Percentiles rank a stretch among this genome's conserved stretches.
phyloP scores from a whole-genome alignment of 2,329 filamentous ascomycete species.

The Amauroascus verrucosus region DNA sequence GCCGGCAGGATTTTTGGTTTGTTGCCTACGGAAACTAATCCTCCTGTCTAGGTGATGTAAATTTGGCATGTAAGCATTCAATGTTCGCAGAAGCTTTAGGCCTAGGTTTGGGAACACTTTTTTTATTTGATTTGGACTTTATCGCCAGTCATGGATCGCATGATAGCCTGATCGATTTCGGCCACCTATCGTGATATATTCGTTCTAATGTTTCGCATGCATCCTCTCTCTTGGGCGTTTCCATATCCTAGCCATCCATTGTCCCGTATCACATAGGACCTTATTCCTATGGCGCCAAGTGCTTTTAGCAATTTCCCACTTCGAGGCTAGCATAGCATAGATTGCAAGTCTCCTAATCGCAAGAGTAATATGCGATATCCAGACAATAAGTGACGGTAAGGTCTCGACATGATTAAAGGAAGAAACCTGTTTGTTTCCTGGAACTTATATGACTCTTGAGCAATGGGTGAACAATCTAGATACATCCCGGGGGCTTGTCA shows the following conservation, averaged over 20 bases:
- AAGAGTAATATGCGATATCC: background rate
- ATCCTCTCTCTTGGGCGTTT: background rate
- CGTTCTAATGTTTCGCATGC: background rate
- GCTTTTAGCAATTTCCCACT: background rate
- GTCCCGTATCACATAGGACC: background rate
- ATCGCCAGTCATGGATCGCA: background rate
- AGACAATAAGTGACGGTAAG: background rate
- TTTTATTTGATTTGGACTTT: background rate
- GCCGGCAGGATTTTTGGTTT: background rate
- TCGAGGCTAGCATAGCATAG: background rate
- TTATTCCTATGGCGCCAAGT: background rate
- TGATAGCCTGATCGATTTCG: background rate
- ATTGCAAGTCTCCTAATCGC: background rate
- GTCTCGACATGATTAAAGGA: background rate
- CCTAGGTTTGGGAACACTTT: background rate
- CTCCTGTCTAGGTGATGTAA: slow-evolving; percentile 13
- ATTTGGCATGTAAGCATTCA: background rate
- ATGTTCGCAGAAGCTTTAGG: background rate
- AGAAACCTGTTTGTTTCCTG: background rate
- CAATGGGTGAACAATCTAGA: background rate
- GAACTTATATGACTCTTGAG: background rate
- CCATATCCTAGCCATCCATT: background rate
- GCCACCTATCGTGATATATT: background rate
- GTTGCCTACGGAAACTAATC: background rate
- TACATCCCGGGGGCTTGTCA: background rate